Base-by-base conservation (phyloP, 2,329 filamentous ascomycete genomes). In the Fusarium verticillioides region DNA sequence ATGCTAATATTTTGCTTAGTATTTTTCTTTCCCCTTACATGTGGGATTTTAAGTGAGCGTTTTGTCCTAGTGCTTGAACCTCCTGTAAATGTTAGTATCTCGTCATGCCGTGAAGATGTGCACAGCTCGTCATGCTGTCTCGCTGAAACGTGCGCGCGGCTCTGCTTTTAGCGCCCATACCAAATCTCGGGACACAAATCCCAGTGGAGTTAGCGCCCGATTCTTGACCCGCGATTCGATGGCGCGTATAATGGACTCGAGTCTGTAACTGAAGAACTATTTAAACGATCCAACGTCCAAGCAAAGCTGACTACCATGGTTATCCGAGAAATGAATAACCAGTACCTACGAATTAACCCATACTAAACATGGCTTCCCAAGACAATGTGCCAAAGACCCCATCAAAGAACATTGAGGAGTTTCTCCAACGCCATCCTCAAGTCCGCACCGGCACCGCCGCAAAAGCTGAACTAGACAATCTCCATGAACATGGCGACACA, bases 341-440 rank as follows among this genome's bases (percentile, higher is more conserved):
- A 32, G 11, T 32, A 32, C 30, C 26, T 26, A 7, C 7, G 7
- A 26, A 26, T 26, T 26, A 26, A 26, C 26, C 5, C 26, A 26
- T 26, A 26, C 26, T 26, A 7, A 26, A 26, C 26, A 26, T 32
- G 32, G 16, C 53, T 9, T 18, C 28, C 4, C 42, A 32, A 18
- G 18, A 2, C 0, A 9, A n/a, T 0, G 3, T 4, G 5, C 4
- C 54, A 12, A 26, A 21, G 9, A 4, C 28, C 2, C 40, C 63
- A 0, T 65, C 47, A 4, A 63, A 26, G 10, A 32, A n/a, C 9
- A 42, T 64, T 3, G n/a, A 26, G 1, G 59, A 66, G 37, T 66
- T 66, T 4, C 40, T 64, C 15, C 5, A 42, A 2, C 34, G 59
- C 9, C 59, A 66, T 40, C 47, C 63, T 2, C 36, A 64, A 47